Percentiles rank a stretch among this genome's conserved stretches.
Evolutionary conservation across 1,139 yeast genomes (phyloP).

Genomic region (Pichia sp.): DNA sequence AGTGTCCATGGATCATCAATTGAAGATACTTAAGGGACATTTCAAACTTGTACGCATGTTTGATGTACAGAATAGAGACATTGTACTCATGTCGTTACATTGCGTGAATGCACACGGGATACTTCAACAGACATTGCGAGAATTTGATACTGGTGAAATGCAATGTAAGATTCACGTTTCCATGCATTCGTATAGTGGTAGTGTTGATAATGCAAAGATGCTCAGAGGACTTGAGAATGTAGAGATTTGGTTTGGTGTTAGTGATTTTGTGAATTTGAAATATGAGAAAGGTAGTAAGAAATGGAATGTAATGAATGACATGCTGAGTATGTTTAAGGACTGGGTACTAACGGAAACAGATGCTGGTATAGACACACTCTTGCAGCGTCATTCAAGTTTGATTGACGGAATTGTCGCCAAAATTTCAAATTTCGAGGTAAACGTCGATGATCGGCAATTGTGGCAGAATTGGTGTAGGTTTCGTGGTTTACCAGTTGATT

Average conservation of each 20-base stretch:
- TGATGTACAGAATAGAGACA: constrained; percentile 32
- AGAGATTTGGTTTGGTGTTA: constrained; percentile 52
- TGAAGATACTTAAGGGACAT: constrained; percentile 41
- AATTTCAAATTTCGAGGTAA: too few relatives aligned
- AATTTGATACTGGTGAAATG: neutral
- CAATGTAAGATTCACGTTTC: constrained; percentile 36
- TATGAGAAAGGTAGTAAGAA: constrained; percentile 8
- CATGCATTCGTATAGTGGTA: constrained; percentile 84
- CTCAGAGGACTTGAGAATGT: constrained; percentile 46
- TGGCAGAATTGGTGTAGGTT: too few relatives aligned
- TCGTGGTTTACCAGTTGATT: too few relatives aligned
- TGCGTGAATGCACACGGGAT: constrained; percentile 74
- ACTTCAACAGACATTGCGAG: constrained; percentile 40
- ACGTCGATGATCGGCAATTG: too few relatives aligned
- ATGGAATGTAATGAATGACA: constrained; percentile 19
- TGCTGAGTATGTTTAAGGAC: constrained; percentile 23
- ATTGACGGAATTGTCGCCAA: too few relatives aligned
- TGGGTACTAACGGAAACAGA: constrained; percentile 52
- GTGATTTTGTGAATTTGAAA: constrained; percentile 44
- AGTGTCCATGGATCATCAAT: constrained; percentile 63
- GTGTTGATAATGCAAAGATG: constrained; percentile 51
- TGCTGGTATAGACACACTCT: constrained; percentile 26
- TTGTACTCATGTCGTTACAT: constrained; percentile 53
- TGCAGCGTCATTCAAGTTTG: too few relatives aligned
- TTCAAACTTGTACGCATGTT: constrained; percentile 38